Base-by-base conservation (phyloP, 768 basidiomycete species). In the Leccinum uliginosum region DNA sequence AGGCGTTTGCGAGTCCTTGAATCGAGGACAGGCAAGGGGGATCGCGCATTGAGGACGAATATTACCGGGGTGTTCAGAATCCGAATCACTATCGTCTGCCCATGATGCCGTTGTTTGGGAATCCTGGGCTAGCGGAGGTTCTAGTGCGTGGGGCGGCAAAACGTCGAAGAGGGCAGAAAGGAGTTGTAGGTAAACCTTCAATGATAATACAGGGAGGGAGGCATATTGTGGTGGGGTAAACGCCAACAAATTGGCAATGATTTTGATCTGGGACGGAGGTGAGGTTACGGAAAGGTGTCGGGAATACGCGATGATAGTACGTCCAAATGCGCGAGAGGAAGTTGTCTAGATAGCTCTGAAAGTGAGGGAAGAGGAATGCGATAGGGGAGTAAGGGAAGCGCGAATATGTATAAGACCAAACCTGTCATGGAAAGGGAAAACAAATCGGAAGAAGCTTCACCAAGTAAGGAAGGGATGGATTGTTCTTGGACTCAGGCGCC, bases 341-440 rank as follows among this genome's bases (percentile, higher is more conserved):
- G 75, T 10, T 78, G 75, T 15, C 83, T 75, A 15, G 87, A 84
- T 40, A 98, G 75, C 23, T 78, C 71, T 4, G 84, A 83, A 34
- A 96, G 79, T 21, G 83, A 78, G 0, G 73, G 69, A 21, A 85
- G 75, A 34, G 83, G 87, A 47, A 89, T 75, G 8, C 84, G 87
- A 69, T 90, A 87, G 1, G 91, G 92, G 0, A 98, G 78, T 0
- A 92, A 73, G 0, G 90, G 88, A 45, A 95, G 76, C 1, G 86
- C 80, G 56, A 96, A 76, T 54, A 95, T 82, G 58, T 75, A 70
- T 15, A 74, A 65, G 53, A 89, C 61, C 27, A 89, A 63, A 17
- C 70, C 65, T 29, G 70, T 60, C 15, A 86, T 64, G 44, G 76
- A 68, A 58, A 59, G 62, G 6, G 69, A 26, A 47, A 65, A 68